Conservation (phyloP, 2,329 filamentous ascomycete species). For the Phialophora tarda region DNA sequence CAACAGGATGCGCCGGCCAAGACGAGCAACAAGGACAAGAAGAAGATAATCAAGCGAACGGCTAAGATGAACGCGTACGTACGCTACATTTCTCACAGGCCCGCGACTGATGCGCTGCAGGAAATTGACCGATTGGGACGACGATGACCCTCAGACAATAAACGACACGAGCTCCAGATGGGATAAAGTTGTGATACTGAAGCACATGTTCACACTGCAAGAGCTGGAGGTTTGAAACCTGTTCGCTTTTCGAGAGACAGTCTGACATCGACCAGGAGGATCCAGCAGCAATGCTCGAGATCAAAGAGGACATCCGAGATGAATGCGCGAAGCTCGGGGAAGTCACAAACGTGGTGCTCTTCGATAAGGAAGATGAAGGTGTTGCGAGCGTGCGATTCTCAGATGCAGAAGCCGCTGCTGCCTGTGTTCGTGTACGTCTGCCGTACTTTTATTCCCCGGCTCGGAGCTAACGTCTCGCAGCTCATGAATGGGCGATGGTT, state of each 20-base stretch:
- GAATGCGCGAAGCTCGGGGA: constrained; percentile 85
- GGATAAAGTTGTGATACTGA: constrained; percentile 84
- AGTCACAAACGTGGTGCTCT: constrained; percentile 90
- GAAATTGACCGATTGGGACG: constrained; percentile 92
- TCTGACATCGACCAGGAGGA: constrained; percentile 64
- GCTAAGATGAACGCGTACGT: constrained; percentile 75
- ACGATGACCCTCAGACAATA: constrained; percentile 73
- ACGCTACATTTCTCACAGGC: constrained; percentile 36
- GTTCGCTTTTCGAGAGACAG: neutral
- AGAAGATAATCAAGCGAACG: constrained; percentile 88
- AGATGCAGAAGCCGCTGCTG: constrained; percentile 70
- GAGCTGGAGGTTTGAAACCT: constrained; percentile 68
- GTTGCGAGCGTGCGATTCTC: constrained; percentile 84
- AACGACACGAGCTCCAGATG: constrained; percentile 64
- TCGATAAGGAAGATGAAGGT: constrained; percentile 82
- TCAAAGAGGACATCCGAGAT: constrained; percentile 91
- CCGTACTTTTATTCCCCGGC: neutral
- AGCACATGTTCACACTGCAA: constrained; percentile 88
- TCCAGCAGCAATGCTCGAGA: constrained; percentile 79
- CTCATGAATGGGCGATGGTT: constrained; percentile 83
- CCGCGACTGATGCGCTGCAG: constrained; percentile 53
- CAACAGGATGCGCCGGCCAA: constrained; percentile 68
- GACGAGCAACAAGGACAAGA: constrained; percentile 69
- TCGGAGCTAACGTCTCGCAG: constrained; percentile 40
- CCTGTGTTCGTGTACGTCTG: constrained; percentile 64